Evolutionary conservation across 2,329 filamentous ascomycete genomes (phyloP), one percentile per base, ranked within the genome.

Genomic region (Penicillium sclerotiorum): DNA sequence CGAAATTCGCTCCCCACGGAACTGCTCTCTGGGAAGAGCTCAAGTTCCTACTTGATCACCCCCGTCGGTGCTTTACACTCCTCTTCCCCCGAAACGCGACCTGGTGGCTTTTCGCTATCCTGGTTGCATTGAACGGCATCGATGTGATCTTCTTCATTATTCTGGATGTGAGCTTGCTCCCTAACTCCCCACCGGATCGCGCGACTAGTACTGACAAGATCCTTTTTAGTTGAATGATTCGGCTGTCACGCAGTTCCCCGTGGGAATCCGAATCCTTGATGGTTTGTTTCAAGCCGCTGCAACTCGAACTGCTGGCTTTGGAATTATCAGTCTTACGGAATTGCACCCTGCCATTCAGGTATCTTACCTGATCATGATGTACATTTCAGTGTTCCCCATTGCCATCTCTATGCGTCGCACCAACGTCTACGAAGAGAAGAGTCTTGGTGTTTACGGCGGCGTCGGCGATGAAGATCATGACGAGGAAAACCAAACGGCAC

Each of bases 301-400:
- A 5, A 97, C 93, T 1, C 80, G 94, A 66, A 97, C 94, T 0
- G 93, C 94, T 3, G 93, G 94, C 0, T 96, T 96, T 64, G 80
- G 88, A 1, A 89, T 88, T 23, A 83, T 97, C 60, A 90, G 87
- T 66, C 75, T 97, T 32, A 77, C 88, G 1, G 74, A 81, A 0
- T 77, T 99, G 2, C 92, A 97, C 59, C 92, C 94, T 1, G 94
- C 89, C 3, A 90, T 96, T 50, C 92, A 96, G 63, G 90, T 95
- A 12, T 90, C 91, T 20, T 97, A 96, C 74, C 78, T 97, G 72
- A 86, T 97, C 71, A 97, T 97, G 94, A 97, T 97, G 94, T 97
- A 97, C 72, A 96, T 97, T 55, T 96, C 92, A 50, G 89, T 96
- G 52, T 95, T 96, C 61, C 93, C 93, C 5, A 95, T 97, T 61